Conservation (phyloP, 805 yeast species). For the Saccharomycopsis capsularis region DNA sequence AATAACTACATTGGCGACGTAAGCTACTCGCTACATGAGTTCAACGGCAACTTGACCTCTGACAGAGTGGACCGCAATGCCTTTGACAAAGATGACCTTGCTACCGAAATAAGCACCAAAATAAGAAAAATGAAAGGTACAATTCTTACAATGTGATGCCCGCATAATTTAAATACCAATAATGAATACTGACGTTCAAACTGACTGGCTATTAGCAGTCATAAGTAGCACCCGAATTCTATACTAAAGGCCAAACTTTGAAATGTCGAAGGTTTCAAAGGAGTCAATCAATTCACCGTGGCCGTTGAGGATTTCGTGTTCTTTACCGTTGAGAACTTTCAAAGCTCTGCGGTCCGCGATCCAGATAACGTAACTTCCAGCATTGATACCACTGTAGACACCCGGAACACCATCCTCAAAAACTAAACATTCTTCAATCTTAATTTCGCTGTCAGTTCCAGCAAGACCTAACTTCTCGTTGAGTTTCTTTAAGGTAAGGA, state of each 20-base stretch:
- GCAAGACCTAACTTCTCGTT: slow-evolving; percentile 43
- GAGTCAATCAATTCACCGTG: slow-evolving; percentile 51
- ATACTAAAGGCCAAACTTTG: slow-evolving; percentile 37
- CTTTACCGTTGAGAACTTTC: slow-evolving; percentile 44
- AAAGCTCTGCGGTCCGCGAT: slow-evolving; percentile 79
- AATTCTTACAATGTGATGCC: too few relatives aligned
- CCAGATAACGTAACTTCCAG: slow-evolving; percentile 89
- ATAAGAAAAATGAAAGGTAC: slow-evolving; percentile 16
- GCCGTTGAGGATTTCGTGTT: slow-evolving; percentile 43
- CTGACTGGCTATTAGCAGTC: too few relatives aligned
- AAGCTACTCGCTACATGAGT: slow-evolving; percentile 1
- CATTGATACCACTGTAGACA: slow-evolving; percentile 71
- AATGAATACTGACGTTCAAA: too few relatives aligned
- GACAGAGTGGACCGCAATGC: not conserved
- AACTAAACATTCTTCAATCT: slow-evolving; percentile 73
- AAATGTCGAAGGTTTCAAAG: slow-evolving; percentile 46
- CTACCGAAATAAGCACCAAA: slow-evolving; percentile 10
- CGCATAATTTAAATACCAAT: too few relatives aligned
- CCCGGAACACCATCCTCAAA: slow-evolving; percentile 98
- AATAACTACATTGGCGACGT: not conserved
- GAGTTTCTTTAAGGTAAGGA: slow-evolving; percentile 62
- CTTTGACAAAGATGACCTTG: slow-evolving; percentile 2
- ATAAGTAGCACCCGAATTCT: too few relatives aligned
- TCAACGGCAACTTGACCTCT: slow-evolving; percentile 9
- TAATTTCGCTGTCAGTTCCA: slow-evolving; percentile 35